Conservation (phyloP, 768 basidiomycete species). For the Sarcodon sp. region DNA sequence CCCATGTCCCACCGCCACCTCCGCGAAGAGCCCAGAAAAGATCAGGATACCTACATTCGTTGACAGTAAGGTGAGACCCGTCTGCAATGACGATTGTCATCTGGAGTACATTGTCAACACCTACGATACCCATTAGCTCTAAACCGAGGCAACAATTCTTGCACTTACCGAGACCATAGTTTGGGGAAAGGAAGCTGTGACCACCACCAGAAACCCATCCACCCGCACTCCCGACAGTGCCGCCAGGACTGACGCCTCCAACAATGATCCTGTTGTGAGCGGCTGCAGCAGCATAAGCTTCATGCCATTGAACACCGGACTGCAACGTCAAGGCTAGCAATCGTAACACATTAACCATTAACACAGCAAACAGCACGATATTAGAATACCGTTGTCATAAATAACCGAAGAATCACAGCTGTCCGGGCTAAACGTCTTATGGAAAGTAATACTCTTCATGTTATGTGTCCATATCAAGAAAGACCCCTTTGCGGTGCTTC, state of each 20-base stretch:
- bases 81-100: constrained; percentile 30
- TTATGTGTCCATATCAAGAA: constrained; percentile 22
- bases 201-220: constrained; percentile 40
- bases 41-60: constrained; percentile 20
- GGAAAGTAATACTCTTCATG: constrained; percentile 23
- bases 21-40: constrained; percentile 25
- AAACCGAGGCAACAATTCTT: not conserved
- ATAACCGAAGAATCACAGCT: constrained; percentile 13
- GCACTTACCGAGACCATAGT: constrained; percentile 26
- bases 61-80: constrained; percentile 25
- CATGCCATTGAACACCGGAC: constrained; percentile 34
- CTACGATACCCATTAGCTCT: constrained; percentile 10
- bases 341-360: constrained; percentile 11
- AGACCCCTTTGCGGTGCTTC: constrained; percentile 22
- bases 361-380: not conserved
- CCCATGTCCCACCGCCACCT: constrained; percentile 34
- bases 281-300: constrained; percentile 27
- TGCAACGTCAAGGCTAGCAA: constrained; percentile 16
- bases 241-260: constrained; percentile 26
- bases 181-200: constrained; percentile 26
- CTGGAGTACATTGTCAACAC: constrained; percentile 34
- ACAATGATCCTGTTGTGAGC: constrained; percentile 26
- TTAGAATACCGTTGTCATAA: constrained; percentile 11
- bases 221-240: constrained; percentile 32
- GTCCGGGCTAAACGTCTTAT: constrained; percentile 12